Base-by-base conservation (phyloP, 352 stramenopile species). In the Halophytophthora batemanensis region DNA sequence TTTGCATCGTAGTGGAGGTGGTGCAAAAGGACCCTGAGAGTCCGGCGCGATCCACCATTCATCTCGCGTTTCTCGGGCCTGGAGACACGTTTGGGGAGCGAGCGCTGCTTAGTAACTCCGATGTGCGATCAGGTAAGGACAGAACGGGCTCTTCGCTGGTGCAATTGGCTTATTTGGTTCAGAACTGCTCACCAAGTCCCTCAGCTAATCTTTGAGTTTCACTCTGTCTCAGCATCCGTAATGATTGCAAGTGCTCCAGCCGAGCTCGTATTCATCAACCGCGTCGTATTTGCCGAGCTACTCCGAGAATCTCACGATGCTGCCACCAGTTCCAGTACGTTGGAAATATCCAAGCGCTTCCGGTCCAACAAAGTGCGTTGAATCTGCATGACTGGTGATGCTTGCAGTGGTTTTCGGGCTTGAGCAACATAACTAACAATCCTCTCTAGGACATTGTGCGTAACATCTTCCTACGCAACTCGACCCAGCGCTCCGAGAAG, bases 51-150 rank as follows among this genome's bases (percentile, higher is more conserved):
- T 18, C 50, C 12, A 59, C 43, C 4, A 37, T 80, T 17, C 72
- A 82, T 33, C 57, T 90, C 17, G 56, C 63, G 7, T 70, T 64
- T 28, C 51, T 93, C 8, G 50, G 53, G 7, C 64, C 74, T 39
- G 80, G 80, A 23, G 83, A 91, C 46, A 90, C 65, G 13, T 93
- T 93, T 59, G 83, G 83, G 34, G 83, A 93, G 48, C 64, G 80
- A 21, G 80, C 80, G 8, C 65, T 93, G 21, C 36, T 90, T 0
- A 85, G 68, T 25, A 78, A 67, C 19, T 71, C 59, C 4, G 80
- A 90, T 39, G 69, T 74, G 37, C 80, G 80, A 11, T 45, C 76
- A 69, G 82, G 82, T 88, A 59, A 34, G 29, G 22, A 2, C 33
- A 13, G 51, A 17, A 31, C 15, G 33, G 33, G 2, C 15, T 38